Percentiles rank a stretch among this genome's conserved stretches.
phyloP scores from a whole-genome alignment of 78 protist species.

The Planoprotostelium fungivorum region DNA sequence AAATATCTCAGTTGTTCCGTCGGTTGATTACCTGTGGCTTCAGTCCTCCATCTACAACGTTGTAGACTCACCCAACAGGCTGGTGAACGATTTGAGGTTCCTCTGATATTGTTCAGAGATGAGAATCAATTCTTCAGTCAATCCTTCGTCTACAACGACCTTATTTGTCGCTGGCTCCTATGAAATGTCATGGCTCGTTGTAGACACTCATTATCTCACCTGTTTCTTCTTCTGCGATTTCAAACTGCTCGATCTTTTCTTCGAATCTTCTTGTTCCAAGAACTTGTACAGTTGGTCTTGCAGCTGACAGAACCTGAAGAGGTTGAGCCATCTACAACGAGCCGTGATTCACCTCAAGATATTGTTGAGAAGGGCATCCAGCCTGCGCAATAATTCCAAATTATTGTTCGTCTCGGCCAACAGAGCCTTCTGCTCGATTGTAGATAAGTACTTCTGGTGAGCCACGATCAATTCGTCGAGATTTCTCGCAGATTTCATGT shows the following conservation, averaged over 20 bases:
- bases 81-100: neutral
- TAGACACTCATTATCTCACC: neutral
- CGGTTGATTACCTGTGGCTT: neutral
- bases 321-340: too few relatives aligned
- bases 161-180: too few relatives aligned
- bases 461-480: constrained; percentile 55
- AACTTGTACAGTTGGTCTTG: neutral
- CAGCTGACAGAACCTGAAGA: neutral
- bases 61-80: neutral
- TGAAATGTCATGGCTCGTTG: neutral
- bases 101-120: neutral
- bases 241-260: too few relatives aligned
- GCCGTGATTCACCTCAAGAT: too few relatives aligned
- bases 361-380: too few relatives aligned
- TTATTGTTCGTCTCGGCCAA: too few relatives aligned
- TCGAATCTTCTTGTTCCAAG: neutral
- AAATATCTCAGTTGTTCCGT: neutral
- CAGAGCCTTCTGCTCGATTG: too few relatives aligned
- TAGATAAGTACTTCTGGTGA: constrained; percentile 34
- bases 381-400: too few relatives aligned
- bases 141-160: neutral
- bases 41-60: neutral
- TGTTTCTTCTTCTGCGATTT: too few relatives aligned
- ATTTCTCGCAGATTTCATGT: constrained; percentile 15
- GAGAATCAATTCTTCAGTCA: neutral